Evolutionary conservation across 768 basidiomycete species (phyloP).

Genomic region (Scleroderma citrinum): DNA sequence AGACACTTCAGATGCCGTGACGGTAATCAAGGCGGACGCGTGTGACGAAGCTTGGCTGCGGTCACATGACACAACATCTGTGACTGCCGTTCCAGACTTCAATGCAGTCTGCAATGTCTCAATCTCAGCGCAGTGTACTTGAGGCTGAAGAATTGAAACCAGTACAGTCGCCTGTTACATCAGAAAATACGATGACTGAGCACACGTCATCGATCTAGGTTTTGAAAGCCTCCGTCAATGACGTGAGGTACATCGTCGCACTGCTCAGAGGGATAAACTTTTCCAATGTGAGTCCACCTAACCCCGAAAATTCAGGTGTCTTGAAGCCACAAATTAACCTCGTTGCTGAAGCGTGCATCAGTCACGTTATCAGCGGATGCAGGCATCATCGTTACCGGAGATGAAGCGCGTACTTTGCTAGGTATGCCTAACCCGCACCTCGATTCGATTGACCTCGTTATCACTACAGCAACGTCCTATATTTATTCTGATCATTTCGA

Average conservation of each 20-base stretch:
- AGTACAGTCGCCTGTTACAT: conserved; percentile 10
- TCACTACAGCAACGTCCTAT: conserved; percentile 70
- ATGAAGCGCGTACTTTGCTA: conserved; percentile 76
- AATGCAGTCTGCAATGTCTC: conserved; percentile 14
- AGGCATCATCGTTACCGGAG: conserved; percentile 75
- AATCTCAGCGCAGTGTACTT: conserved; percentile 11
- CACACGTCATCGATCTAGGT: conserved; percentile 31
- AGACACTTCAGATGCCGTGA: too few species aligned
- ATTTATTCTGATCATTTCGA: conserved; percentile 76
- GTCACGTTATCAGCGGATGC: conserved; percentile 55
- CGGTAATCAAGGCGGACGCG: too few species aligned
- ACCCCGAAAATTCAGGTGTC: background rate
- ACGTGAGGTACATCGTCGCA: conserved; percentile 75
- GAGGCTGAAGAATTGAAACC: conserved; percentile 17
- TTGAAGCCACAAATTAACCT: conserved; percentile 4
- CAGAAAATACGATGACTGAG: background rate
- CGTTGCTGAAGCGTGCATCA: conserved; percentile 56
- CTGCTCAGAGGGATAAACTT: conserved; percentile 82
- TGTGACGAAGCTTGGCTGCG: too few species aligned
- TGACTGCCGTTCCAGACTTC: background rate
- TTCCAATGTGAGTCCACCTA: conserved; percentile 51
- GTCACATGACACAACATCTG: conserved; percentile 13
- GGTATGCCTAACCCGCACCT: conserved; percentile 41
- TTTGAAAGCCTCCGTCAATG: conserved; percentile 67
- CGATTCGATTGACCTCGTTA: conserved; percentile 1